phyloP scores from a whole-genome alignment of 2,329 filamentous ascomycete species.

The Epichloe bromicola region DNA sequence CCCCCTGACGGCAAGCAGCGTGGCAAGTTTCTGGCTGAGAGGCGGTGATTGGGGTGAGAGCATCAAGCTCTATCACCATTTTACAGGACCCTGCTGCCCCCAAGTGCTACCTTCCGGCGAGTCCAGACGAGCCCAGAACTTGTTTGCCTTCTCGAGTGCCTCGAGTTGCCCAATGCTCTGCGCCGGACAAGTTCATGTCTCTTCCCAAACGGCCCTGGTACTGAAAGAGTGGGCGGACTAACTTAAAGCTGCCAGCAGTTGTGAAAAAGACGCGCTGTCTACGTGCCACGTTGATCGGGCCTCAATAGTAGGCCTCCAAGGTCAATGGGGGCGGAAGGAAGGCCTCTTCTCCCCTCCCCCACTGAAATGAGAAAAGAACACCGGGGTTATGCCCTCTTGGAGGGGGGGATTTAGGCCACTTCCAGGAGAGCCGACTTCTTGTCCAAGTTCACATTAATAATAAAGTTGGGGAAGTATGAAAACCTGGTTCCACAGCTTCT shows the following conservation, averaged over 20 bases:
- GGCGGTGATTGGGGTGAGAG: constrained; percentile 7
- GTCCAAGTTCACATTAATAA: background rate
- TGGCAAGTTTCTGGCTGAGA: constrained; percentile 15
- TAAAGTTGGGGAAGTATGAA: background rate
- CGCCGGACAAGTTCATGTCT: background rate
- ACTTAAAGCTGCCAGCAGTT: background rate
- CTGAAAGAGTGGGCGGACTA: background rate
- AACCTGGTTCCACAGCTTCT: background rate
- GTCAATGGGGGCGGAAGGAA: constrained; percentile 1
- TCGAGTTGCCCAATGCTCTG: background rate
- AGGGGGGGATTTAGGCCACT: background rate
- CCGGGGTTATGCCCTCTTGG: background rate
- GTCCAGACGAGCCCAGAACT: background rate
- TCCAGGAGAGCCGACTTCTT: background rate
- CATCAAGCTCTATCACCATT: background rate
- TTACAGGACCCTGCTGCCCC: constrained; percentile 6
- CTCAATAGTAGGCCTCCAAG: constrained; percentile 4
- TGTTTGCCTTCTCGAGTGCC: background rate
- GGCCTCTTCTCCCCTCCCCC: background rate
- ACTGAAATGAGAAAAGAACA: constrained; percentile 1
- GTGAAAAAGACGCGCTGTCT: constrained; percentile 9
- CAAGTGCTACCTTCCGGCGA: constrained; percentile 13
- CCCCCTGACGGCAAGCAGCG: constrained; percentile 6
- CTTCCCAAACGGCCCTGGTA: constrained; percentile 1
- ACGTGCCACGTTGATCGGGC: constrained; percentile 22